Base-by-base conservation (phyloP, 345 rosid species). In the Gossypium longicalyx region DNA sequence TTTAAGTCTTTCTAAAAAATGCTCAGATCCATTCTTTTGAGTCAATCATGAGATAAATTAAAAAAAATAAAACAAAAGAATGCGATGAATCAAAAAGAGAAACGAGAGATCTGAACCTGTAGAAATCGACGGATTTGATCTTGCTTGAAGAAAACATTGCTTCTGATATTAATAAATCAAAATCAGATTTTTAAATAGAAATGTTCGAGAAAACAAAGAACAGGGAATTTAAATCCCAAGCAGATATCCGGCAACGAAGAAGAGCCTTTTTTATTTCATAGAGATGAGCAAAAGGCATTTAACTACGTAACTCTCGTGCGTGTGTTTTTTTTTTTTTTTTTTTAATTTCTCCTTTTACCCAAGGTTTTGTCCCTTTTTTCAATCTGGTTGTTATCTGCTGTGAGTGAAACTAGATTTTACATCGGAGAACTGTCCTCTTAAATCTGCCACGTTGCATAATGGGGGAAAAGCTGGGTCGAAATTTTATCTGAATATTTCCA, bases 51-150 rank as follows among this genome's bases (percentile, higher is more conserved):
- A 62, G 5, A 29, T 15, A 7, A 62, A 6, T 29, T 60, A 0
- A 12, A 1, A 5, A 44, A 7, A 2, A 25, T 0, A 5, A 64
- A 0, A 22, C 12, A 8, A 9, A 45, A 45, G 16, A 19, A 34
- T 34, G 17, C 12, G 34, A 22, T 22, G 19, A 67, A 67, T 67
- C 12, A 13, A 45, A 20, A 20, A 8, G 27, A 15, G 51, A 25
- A 22, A 13, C 13, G 38, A 25, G n/a, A 47, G 71, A 47, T 67
- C 71, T 47, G 71, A 67, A 67, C 71, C 71, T 67, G 43, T 67
- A 62, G 81, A 90, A 90, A 77, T 90, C 95, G 59, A 90, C 87
- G 73, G 95, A 85, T 69, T 88, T 90, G 90, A 88, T 73, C 85
- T 83, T 88, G 83, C 83, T 77, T 16, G 89, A 68, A 43, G 93